These are phyloP conservation scores for Telfairia occidentalis DNA, from an alignment of 331 rosid genomes.

Conservation along the genomic window DNA sequence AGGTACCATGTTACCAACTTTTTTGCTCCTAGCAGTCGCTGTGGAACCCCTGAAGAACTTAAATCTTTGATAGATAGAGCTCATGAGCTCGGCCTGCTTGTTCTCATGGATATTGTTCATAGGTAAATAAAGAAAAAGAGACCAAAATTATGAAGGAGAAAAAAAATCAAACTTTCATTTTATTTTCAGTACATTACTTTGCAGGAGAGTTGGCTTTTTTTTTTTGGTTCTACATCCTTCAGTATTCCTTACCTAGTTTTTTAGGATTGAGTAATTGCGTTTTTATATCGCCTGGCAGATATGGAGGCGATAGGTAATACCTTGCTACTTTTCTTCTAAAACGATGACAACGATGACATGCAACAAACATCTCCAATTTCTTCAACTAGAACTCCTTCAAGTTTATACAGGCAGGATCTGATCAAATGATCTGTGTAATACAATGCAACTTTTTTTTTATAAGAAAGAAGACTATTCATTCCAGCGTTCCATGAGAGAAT, in stretches of 20 bases:
- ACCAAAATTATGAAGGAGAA: background rate
- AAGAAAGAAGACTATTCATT: background rate
- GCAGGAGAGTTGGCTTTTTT: background rate
- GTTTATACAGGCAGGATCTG: background rate
- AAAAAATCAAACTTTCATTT: background rate
- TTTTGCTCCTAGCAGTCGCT: slow-evolving; percentile 98
- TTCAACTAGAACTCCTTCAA: background rate
- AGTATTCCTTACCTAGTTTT: background rate
- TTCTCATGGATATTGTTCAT: slow-evolving; percentile 98
- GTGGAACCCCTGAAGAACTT: slow-evolving; percentile 93
- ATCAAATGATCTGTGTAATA: background rate
- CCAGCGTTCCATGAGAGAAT: background rate
- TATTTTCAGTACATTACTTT: background rate
- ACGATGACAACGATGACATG: background rate
- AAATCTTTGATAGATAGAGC: slow-evolving; percentile 89
- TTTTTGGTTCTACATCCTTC: background rate
- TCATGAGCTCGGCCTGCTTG: slow-evolving; percentile 88
- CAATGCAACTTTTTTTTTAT: background rate
- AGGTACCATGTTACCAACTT: slow-evolving; percentile 97
- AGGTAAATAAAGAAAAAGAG: slow-evolving; percentile 35
- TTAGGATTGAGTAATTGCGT: background rate
- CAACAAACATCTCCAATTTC: background rate
- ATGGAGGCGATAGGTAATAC: background rate
- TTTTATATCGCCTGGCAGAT: background rate
- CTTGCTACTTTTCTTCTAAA: background rate